Percentiles rank a stretch among this genome's conserved stretches.
Conservation (phyloP, 148 eudicot species). For the Chenopodium quinoa region DNA sequence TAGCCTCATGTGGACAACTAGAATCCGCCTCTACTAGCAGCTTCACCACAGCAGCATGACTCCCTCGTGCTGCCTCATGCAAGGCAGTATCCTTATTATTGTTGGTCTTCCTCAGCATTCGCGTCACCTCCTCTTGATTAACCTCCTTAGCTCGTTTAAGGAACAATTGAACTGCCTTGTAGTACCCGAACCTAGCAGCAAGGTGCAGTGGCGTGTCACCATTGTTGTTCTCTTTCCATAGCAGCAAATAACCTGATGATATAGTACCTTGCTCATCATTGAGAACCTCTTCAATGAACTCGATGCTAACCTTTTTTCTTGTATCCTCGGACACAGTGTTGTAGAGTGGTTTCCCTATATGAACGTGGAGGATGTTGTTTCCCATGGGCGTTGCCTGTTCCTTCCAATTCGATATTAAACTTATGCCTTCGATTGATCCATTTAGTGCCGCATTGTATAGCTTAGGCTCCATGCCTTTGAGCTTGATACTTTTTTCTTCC, state of each 20-base stretch:
- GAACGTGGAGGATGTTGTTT: conserved; percentile 1
- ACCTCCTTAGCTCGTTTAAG: background rate
- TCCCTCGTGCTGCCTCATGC: conserved; percentile 13
- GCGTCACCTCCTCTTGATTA: background rate
- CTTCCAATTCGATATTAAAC: background rate
- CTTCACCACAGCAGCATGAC: background rate
- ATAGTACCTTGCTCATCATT: background rate
- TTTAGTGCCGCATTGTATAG: background rate
- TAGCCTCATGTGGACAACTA: background rate
- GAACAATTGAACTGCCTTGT: background rate
- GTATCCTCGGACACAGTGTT: background rate
- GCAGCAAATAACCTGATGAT: background rate
- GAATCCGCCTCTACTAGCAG: conserved; percentile 2
- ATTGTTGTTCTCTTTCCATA: background rate
- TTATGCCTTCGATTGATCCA: background rate
- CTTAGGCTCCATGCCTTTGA: conserved; percentile 5
- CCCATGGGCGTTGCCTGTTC: background rate
- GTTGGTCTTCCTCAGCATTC: background rate
- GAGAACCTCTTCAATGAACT: background rate
- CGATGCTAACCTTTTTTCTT: background rate
- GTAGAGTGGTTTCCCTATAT: background rate
- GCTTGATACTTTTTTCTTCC: background rate
- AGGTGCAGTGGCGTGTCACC: conserved; percentile 4
- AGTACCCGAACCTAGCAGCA: conserved; percentile 3
- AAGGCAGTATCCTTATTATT: conserved; percentile 13